Evolutionary conservation across 208 protist species (phyloP), one percentile per base, ranked within the genome.

Genomic region (Trypanosoma scelopori): DNA sequence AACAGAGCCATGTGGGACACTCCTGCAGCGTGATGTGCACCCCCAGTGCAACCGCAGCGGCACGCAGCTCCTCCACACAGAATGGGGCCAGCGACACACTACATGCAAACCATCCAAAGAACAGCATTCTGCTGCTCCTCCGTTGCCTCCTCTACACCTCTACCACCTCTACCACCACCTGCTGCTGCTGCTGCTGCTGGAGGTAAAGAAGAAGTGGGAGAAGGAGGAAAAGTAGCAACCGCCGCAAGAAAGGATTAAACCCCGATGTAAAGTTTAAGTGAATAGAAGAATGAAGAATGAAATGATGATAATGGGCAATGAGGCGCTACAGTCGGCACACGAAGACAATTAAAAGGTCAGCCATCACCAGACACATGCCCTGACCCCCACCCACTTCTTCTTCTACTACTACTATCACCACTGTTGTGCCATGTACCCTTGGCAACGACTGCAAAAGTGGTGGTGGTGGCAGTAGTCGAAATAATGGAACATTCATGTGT

Each of bases 81-180:
- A 94, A 89, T 25, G 62, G 27, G 12, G 69, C 58, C 5, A 94
- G 76, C 6, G 72, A 79, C 27, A 79, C 57, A 4, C 71, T 84
- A 45, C 82, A 90, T n/a, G 84, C 78, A 63, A 94, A 94, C 49
- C 78, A 77, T 6, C 78, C 85, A 41, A 92, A 50, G 48, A 83
- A 90, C 60, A 76, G 77, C 84, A 91, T 91, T 25, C 37, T 22
- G 11, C 20, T 32, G 3, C 25, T 37, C 13, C 42, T 53, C 16
- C 9, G 37, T 9, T 60, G 41, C 4, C 27, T 47, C 30, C 23
- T 46, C 18, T 45, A 12, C 18, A 5, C 30, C 16, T 5, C 11
- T 51, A 5, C 46, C 32, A 16, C 47, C 22, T 45, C 37, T 23
- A 55, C 25, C 22, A 46, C 37, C n/a, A n/a, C n/a, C n/a, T n/a